Conservation (phyloP, 345 rosid genomes). For the Populus pruinosa region DNA sequence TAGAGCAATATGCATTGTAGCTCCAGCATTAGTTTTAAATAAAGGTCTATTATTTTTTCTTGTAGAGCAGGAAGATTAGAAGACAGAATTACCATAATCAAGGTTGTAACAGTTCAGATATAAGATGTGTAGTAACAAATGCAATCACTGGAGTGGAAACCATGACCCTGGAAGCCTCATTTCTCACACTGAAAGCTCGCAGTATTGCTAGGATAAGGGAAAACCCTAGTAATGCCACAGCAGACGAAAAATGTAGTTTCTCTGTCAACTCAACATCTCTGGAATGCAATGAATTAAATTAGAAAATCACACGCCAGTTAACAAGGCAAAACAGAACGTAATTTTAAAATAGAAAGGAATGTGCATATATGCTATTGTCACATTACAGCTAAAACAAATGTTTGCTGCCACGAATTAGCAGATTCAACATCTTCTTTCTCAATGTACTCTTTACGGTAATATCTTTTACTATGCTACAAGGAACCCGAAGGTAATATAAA, state of each 20-base stretch:
- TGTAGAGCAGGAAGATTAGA: not conserved
- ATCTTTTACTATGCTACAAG: not conserved
- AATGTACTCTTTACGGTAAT: not conserved
- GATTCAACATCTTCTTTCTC: not conserved
- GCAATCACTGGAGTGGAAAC: conserved; percentile 77
- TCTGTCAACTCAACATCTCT: conserved; percentile 85
- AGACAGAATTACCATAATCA: conserved; percentile 57
- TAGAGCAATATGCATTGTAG: not conserved
- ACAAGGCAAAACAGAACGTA: not conserved
- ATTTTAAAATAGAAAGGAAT: not conserved
- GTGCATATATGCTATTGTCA: not conserved
- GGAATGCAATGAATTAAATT: conserved; percentile 19
- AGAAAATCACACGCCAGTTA: conserved; percentile 9
- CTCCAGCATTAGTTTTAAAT: not conserved
- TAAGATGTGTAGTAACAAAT: conserved; percentile 73
- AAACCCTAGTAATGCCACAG: conserved; percentile 65
- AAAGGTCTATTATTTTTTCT: not conserved
- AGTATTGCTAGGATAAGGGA: conserved; percentile 61
- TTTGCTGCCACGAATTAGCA: not conserved
- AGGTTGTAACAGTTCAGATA: conserved; percentile 74
- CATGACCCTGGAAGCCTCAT: conserved; percentile 82
- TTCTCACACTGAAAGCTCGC: conserved; percentile 63
- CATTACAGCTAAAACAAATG: not conserved
- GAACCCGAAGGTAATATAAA: conserved; percentile 1
- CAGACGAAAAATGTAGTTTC: conserved; percentile 79